Percentiles rank a stretch among this genome's conserved stretches.
phyloP scores from a whole-genome alignment of 192 early-diverging fungal genomes.

The Paraglomus brasilianum region DNA sequence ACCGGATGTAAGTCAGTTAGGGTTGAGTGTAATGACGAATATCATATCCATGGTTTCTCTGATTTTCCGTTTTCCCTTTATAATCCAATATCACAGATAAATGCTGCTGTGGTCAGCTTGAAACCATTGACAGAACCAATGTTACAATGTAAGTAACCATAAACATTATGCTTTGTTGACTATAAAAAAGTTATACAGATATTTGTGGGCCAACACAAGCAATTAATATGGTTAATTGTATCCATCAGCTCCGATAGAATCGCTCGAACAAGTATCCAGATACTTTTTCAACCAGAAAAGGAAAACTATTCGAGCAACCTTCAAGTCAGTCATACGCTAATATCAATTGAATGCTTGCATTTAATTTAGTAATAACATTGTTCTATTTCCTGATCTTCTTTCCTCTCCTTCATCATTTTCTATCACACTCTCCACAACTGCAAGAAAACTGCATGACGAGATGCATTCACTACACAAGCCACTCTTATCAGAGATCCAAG shows the following conservation, averaged over 20 bases:
- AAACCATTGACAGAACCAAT: conserved; percentile 45
- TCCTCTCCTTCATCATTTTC: background rate
- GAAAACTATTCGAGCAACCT: conserved; percentile 63
- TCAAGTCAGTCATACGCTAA: conserved; percentile 38
- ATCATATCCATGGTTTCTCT: background rate
- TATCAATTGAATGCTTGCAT: conserved; percentile 22
- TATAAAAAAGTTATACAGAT: background rate
- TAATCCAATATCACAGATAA: conserved; percentile 40
- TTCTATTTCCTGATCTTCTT: background rate
- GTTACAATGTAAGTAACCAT: conserved; percentile 34
- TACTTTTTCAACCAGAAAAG: conserved; percentile 68
- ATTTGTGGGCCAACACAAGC: background rate
- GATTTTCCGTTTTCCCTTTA: background rate
- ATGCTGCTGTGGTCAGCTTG: conserved; percentile 72
- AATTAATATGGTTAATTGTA: background rate
- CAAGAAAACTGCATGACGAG: conserved; percentile 43
- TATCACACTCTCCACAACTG: conserved; percentile 15
- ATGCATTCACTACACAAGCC: conserved; percentile 31
- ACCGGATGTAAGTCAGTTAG: conserved; percentile 49
- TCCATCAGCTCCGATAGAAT: conserved; percentile 45
- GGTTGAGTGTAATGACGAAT: background rate
- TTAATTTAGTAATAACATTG: background rate
- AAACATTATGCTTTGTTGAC: background rate
- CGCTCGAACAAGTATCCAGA: conserved; percentile 60
- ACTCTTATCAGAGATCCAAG: conserved; percentile 43